Base-by-base conservation (phyloP, 345 rosid genomes). In the Eucalyptus cladocalyx region DNA sequence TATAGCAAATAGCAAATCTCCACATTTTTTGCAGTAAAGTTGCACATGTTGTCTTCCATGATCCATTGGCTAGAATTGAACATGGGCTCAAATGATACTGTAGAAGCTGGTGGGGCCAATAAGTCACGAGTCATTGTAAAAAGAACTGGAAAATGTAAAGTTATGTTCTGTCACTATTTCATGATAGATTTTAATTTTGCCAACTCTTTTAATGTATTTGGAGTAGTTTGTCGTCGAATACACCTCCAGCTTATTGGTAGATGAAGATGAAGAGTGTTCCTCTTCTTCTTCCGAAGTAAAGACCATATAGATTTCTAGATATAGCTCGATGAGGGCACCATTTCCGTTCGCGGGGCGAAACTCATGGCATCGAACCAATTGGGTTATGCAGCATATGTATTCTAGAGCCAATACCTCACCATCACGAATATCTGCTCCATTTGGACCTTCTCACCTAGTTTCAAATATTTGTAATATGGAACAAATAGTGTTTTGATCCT, bases 201-300 rank as follows among this genome's bases (percentile, higher is more conserved):
- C 42, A 65, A 65, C 37, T 1, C 37, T 65, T n/a, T 15, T 65
- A n/a, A 65, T 65, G 37, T 14, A 65, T 30, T 65, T 8, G 37
- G 3, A 65, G 37, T 15, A n/a, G 19, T 65, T n/a, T 3, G 0
- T 1, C 1, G 4, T n/a, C 3, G 0, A 65, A 65, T 15, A n/a
- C 10, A 14, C 32, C 37, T 65, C 72, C 72, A 30, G n/a, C 37
- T n/a, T n/a, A 65, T 65, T 65, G 21, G 76, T 4, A 65, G 21
- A 65, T n/a, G 76, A 65, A 65, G 9, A 65, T 15, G 37, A 15
- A 65, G 72, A 65, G 76, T 15, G 21, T 65, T 56, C 62, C 10
- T 62, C 34, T 62, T 62, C 1, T 65, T 65, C 37, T 65, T n/a
- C 3, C 11, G 0, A 65, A 65, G 21, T n/a, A 65, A 14, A 65